Evolutionary conservation across 208 protist species (phyloP).

Genomic region (Trypanosoma melophagium): DNA sequence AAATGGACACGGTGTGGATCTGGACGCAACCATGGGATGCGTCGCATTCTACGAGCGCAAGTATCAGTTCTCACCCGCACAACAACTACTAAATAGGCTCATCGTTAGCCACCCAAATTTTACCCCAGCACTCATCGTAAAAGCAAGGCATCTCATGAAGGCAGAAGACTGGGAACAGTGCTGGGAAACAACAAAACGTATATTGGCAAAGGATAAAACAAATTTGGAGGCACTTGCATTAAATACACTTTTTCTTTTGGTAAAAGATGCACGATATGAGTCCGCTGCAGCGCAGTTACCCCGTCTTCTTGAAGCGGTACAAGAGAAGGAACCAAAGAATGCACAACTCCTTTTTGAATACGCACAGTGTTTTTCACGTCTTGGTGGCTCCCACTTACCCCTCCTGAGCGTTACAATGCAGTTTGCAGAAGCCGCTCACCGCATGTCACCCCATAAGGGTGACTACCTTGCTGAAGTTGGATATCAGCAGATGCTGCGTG

Average conservation of each 20-base stretch:
- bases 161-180: conserved; percentile 94
- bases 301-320: conserved; percentile 57
- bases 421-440: conserved; percentile 67
- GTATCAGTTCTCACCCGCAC: conserved; percentile 69
- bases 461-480: conserved; percentile 86
- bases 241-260: conserved; percentile 71
- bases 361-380: conserved; percentile 71
- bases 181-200: conserved; percentile 76
- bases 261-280: conserved; percentile 70
- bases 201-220: conserved; percentile 71
- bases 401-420: conserved; percentile 65
- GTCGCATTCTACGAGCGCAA: conserved; percentile 86
- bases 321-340: conserved; percentile 79
- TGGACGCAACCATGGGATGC: conserved; percentile 83
- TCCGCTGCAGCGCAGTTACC: conserved; percentile 61
- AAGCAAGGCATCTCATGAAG: conserved; percentile 84
- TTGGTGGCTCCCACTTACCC: conserved; percentile 49
- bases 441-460: conserved; percentile 54
- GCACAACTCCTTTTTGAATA: conserved; percentile 65
- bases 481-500: conserved; percentile 71
- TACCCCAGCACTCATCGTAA: conserved; percentile 69
- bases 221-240: conserved; percentile 82
- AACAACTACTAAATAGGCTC: conserved; percentile 81
- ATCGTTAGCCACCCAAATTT: conserved; percentile 70
- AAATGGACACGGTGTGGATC: conserved; percentile 42